phyloP scores from a whole-genome alignment of 2,329 filamentous ascomycete genomes.

The Ascochyta clinopodiicola region DNA sequence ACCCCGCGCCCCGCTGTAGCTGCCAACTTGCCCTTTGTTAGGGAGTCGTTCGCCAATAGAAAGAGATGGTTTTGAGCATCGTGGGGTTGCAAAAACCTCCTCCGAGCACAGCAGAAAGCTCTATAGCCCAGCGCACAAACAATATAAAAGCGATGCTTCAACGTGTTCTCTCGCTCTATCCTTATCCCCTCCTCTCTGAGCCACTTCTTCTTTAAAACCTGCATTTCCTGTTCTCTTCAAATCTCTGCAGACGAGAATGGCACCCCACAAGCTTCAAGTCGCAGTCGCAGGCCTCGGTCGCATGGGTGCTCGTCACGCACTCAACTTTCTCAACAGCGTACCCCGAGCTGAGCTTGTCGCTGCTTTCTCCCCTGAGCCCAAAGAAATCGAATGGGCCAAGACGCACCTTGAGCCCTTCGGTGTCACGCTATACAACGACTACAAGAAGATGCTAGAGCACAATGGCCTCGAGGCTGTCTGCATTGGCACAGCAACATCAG shows the following conservation, averaged over 20 bases:
- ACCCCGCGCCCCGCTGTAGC: neutral
- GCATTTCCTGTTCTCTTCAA: neutral
- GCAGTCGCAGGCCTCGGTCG: constrained; percentile 60
- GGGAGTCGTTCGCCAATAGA: neutral
- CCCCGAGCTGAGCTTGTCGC: constrained; percentile 59
- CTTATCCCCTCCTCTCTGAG: neutral
- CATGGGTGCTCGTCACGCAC: constrained; percentile 61
- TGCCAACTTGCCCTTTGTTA: neutral
- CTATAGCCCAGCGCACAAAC: constrained; percentile 6
- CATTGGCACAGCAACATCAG: constrained; percentile 43
- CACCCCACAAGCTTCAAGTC: constrained; percentile 44
- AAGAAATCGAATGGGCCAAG: constrained; percentile 55
- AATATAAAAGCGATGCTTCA: constrained; percentile 3
- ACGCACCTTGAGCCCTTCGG: constrained; percentile 53
- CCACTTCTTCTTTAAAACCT: neutral
- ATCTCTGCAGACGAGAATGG: constrained; percentile 19
- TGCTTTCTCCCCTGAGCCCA: constrained; percentile 56
- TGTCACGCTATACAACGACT: constrained; percentile 55
- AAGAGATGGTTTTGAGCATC: neutral
- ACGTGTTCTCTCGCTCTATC: neutral
- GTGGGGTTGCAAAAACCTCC: constrained; percentile 14
- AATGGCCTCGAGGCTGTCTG: constrained; percentile 54
- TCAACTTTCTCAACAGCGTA: constrained; percentile 55
- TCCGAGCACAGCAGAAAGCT: constrained; percentile 8
- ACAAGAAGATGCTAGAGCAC: constrained; percentile 56